Conservation (phyloP, 441 rosid species). For the Biscutella laevigata region DNA sequence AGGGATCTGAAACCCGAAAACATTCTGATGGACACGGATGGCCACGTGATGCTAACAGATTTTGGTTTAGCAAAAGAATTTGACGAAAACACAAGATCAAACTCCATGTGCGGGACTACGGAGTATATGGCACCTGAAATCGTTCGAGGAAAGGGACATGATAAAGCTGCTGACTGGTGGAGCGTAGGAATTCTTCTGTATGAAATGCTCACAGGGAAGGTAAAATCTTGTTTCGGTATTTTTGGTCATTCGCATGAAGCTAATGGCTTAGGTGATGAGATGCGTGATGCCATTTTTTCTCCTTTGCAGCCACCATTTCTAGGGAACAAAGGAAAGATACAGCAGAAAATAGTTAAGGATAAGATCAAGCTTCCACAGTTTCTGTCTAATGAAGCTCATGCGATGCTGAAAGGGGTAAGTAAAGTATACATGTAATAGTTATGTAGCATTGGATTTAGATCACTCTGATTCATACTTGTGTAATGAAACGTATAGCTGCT, state of each 20-base stretch:
- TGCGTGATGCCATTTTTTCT: background rate
- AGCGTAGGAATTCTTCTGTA: conserved; percentile 76
- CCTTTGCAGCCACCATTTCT: conserved; percentile 50
- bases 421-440: background rate
- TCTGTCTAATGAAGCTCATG: conserved; percentile 51
- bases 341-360: conserved; percentile 53
- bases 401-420: conserved; percentile 55
- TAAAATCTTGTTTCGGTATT: background rate
- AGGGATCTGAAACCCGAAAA: conserved; percentile 98
- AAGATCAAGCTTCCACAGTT: conserved; percentile 53
- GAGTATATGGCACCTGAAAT: conserved; percentile 98
- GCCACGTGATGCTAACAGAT: conserved; percentile 89
- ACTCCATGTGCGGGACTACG: conserved; percentile 83
- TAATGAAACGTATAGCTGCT: conserved; percentile 47
- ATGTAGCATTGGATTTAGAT: background rate
- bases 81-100: conserved; percentile 75
- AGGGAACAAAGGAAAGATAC: conserved; percentile 44
- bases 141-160: conserved; percentile 77
- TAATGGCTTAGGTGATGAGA: background rate
- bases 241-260: background rate
- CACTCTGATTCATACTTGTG: background rate
- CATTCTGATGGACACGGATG: conserved; percentile 72
- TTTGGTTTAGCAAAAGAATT: conserved; percentile 88
- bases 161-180: conserved; percentile 99
- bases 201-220: conserved; percentile 96